Evolutionary conservation across 1,284 basidiomycete genomes (phyloP).

Genomic region (Malassezia obtusa): DNA sequence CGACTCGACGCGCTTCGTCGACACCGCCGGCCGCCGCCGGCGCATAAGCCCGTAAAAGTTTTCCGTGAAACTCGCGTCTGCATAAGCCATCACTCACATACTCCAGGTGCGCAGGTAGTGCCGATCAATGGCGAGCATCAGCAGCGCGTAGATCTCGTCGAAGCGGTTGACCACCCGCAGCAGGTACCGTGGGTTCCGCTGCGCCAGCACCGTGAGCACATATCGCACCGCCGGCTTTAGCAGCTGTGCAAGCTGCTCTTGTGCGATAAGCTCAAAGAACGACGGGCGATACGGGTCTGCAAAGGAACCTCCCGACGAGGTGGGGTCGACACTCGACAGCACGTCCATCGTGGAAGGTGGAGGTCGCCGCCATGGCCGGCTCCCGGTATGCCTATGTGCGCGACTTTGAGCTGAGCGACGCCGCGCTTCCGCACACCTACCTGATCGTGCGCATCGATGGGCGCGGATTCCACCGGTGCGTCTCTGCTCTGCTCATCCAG

Average conservation of each 20-base stretch:
- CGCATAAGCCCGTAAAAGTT: constrained; percentile 84
- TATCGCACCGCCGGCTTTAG: constrained; percentile 93
- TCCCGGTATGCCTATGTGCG: constrained; percentile 84
- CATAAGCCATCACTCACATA: constrained; percentile 40
- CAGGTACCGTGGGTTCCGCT: constrained; percentile 85
- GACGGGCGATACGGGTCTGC: constrained; percentile 61
- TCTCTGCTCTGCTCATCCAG: constrained; percentile 50
- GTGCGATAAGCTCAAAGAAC: constrained; percentile 86
- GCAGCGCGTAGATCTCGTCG: constrained; percentile 83
- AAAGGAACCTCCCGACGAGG: constrained; percentile 21
- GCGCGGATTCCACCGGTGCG: constrained; percentile 80
- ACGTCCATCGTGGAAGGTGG: constrained; percentile 26
- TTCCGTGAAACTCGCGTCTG: constrained; percentile 72
- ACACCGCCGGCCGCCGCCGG: constrained; percentile 57
- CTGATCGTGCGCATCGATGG: constrained; percentile 83
- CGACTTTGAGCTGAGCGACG: constrained; percentile 78
- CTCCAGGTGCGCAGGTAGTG: constrained; percentile 76
- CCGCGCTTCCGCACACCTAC: constrained; percentile 71
- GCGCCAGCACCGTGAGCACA: constrained; percentile 81
- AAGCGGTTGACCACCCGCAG: constrained; percentile 82
- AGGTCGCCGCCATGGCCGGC: constrained; percentile 64
- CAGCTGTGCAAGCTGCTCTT: constrained; percentile 83
- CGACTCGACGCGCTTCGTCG: constrained; percentile 12
- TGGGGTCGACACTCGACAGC: constrained; percentile 30
- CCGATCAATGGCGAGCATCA: constrained; percentile 80